Evolutionary conservation across 2,329 filamentous ascomycete genomes (phyloP).

Genomic region (Metarhizium humberi): DNA sequence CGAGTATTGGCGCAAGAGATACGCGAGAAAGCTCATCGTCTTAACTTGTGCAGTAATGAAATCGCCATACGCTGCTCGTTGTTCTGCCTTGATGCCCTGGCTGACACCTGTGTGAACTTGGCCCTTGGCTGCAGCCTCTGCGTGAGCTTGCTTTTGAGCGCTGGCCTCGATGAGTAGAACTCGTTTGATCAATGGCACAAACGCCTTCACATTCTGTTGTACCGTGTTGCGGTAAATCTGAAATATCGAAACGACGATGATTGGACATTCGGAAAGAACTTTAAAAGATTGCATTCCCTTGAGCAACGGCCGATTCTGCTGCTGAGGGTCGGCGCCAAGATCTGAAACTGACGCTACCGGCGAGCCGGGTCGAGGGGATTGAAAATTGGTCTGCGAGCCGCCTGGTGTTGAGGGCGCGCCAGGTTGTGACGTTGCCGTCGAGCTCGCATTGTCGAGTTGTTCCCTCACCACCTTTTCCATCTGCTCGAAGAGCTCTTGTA

Average conservation of each 20-base stretch:
- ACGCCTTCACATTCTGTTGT: slow-evolving; percentile 75
- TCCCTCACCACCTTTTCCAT: slow-evolving; percentile 94
- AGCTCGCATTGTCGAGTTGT: slow-evolving; percentile 73
- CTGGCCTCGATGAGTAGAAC: slow-evolving; percentile 83
- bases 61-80: slow-evolving; percentile 88
- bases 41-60: slow-evolving; percentile 98
- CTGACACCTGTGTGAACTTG: slow-evolving; percentile 89
- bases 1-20: slow-evolving; percentile 79
- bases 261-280: slow-evolving; percentile 92
- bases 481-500: slow-evolving; percentile 90
- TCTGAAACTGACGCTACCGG: slow-evolving; percentile 77
- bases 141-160: slow-evolving; percentile 86
- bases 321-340: slow-evolving; percentile 69
- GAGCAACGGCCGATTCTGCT: slow-evolving; percentile 69
- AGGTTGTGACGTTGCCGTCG: slow-evolving; percentile 39
- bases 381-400: slow-evolving; percentile 61
- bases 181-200: slow-evolving; percentile 88
- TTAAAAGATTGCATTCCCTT: slow-evolving; percentile 99
- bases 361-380: slow-evolving; percentile 83
- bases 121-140: slow-evolving; percentile 68
- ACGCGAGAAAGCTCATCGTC: slow-evolving; percentile 97
- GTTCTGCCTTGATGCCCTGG: slow-evolving; percentile 68
- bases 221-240: slow-evolving; percentile 81
- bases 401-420: slow-evolving; percentile 59
- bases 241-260: slow-evolving; percentile 97